These are phyloP conservation scores for Scheffersomyces insectosa DNA, from an alignment of 1,139 yeast genomes.

Conservation along the genomic window DNA sequence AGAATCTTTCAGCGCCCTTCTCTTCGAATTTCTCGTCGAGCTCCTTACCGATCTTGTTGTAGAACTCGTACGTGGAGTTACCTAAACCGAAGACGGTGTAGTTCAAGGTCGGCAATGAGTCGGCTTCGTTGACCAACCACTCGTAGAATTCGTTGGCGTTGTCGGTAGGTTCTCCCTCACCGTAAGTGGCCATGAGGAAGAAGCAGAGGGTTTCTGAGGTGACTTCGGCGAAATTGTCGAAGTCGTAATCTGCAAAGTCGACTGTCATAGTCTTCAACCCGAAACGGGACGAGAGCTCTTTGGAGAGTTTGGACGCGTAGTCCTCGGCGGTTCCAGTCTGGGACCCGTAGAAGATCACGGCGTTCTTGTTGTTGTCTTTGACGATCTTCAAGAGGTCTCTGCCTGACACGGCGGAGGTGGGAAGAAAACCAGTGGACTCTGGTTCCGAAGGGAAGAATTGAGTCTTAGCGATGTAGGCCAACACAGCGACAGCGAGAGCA, in stretches of 20 bases:
- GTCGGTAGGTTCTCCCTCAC: slow-evolving; percentile 98
- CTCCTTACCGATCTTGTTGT: slow-evolving; percentile 77
- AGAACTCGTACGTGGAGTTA: slow-evolving; percentile 89
- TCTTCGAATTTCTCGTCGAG: slow-evolving; percentile 49
- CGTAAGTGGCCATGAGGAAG: slow-evolving; percentile 88
- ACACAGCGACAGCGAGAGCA: slow-evolving; percentile 62
- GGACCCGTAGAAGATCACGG: slow-evolving; percentile 85
- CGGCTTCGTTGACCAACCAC: slow-evolving; percentile 59
- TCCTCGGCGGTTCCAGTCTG: slow-evolving; percentile 99
- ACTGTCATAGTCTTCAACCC: slow-evolving; percentile 84
- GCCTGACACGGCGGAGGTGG: slow-evolving; percentile 37
- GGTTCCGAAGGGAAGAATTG: slow-evolving; percentile 46
- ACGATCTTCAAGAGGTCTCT: slow-evolving; percentile 69
- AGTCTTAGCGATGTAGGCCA: slow-evolving; percentile 69
- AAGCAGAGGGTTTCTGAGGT: slow-evolving; percentile 57
- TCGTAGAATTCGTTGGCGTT: slow-evolving; percentile 77
- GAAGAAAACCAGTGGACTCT: slow-evolving; percentile 38
- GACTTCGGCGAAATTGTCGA: slow-evolving; percentile 65
- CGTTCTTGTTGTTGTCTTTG: slow-evolving; percentile 65
- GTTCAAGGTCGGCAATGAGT: slow-evolving; percentile 60
- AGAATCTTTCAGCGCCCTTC: slow-evolving; percentile 73
- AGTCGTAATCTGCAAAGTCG: slow-evolving; percentile 86
- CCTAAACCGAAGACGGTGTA: slow-evolving; percentile 88
- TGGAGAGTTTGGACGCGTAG: slow-evolving; percentile 85
- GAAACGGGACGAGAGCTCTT: slow-evolving; percentile 81